Evolutionary conservation across 2,329 filamentous ascomycete genomes (phyloP).

Genomic region (Lasiodiplodia sp.): DNA sequence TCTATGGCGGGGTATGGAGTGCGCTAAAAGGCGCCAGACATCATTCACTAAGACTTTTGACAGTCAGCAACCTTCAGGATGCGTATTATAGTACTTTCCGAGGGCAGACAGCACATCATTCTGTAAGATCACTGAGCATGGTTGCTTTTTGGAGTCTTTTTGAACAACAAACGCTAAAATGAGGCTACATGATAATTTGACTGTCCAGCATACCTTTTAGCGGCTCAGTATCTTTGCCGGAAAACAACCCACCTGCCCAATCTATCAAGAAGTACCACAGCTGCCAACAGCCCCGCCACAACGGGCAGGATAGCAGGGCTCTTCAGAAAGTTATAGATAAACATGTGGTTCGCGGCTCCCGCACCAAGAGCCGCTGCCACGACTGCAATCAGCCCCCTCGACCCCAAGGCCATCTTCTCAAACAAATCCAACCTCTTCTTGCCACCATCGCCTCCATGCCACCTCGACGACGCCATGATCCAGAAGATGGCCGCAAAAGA

Average conservation of each 20-base stretch:
- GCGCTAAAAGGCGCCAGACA: background rate
- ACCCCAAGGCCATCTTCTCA: background rate
- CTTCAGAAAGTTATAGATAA: slow-evolving; percentile 2
- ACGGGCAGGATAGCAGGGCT: background rate
- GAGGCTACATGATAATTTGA: background rate
- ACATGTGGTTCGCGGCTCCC: background rate
- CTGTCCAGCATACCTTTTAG: background rate
- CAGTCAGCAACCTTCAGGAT: background rate
- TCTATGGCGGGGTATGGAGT: background rate
- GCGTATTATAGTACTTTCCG: background rate
- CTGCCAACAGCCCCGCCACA: slow-evolving; percentile 1
- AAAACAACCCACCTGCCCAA: background rate
- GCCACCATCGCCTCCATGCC: background rate
- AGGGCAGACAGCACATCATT: too few species aligned
- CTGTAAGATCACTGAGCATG: too few species aligned
- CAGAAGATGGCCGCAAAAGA: slow-evolving; percentile 46
- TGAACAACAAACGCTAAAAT: background rate
- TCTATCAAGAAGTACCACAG: background rate
- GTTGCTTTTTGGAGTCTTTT: too few species aligned
- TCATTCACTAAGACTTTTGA: background rate
- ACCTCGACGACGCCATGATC: background rate
- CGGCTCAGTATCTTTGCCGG: background rate
- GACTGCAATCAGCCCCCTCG: background rate
- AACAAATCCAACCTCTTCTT: background rate
- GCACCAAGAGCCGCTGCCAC: background rate